These are phyloP conservation scores for Pyrenochaeta sp. DNA, from an alignment of 2,329 filamentous ascomycete species.

Conservation along the genomic window DNA sequence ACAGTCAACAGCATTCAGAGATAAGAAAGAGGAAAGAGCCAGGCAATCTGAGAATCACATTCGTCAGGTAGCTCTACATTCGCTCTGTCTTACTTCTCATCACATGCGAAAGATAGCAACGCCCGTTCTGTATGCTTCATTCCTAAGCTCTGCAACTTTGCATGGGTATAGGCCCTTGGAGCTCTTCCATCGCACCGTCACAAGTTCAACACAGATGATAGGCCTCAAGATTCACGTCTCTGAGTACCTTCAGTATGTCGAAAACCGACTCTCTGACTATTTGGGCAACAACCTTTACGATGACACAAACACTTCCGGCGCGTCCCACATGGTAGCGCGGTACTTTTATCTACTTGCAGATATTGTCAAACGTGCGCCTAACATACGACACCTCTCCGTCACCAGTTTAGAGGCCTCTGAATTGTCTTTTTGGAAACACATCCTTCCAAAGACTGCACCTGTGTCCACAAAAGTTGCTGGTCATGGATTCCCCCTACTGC, in stretches of 20 bases:
- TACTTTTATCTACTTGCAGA: constrained; percentile 33
- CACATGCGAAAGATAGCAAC: constrained; percentile 25
- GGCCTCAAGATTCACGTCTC: constrained; percentile 6
- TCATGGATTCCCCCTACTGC: constrained; percentile 21
- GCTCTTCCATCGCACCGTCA: constrained; percentile 27
- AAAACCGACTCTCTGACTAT: constrained; percentile 34
- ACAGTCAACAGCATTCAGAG: constrained; percentile 28
- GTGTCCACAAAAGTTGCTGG: not conserved
- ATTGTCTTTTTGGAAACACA: constrained; percentile 31
- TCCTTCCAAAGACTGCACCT: constrained; percentile 4
- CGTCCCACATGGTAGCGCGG: constrained; percentile 6
- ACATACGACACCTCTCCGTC: constrained; percentile 32
- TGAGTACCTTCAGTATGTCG: constrained; percentile 30
- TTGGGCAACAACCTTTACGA: constrained; percentile 25
- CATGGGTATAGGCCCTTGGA: constrained; percentile 20
- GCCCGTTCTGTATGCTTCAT: constrained; percentile 35
- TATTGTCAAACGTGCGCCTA: constrained; percentile 22
- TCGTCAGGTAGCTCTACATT: constrained; percentile 23
- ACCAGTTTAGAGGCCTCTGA: constrained; percentile 29
- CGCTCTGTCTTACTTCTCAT: constrained; percentile 28
- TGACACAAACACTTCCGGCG: constrained; percentile 9
- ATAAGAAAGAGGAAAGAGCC: constrained; percentile 19
- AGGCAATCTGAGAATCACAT: constrained; percentile 35
- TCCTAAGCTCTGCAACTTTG: constrained; percentile 23
- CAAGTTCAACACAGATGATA: not conserved